Evolutionary conservation across 345 rosid genomes (phyloP), one percentile per base, ranked within the genome.

Genomic region (Salix dunnii): DNA sequence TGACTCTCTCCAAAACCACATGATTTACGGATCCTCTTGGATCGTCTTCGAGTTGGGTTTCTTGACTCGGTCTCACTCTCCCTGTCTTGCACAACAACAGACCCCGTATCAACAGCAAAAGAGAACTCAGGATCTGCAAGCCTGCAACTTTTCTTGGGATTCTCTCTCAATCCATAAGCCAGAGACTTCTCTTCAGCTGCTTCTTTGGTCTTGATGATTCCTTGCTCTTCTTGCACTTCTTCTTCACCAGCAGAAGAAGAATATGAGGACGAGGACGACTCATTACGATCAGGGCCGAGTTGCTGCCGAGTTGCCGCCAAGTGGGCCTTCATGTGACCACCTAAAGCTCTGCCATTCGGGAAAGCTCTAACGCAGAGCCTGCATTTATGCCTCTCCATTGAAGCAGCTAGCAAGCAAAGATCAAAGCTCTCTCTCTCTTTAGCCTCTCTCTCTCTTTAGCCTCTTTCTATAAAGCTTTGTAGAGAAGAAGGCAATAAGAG

Each of bases 91-190:
- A 79, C 82, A 17, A 78, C 76, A 30, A 68, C 43, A 3, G 72
- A 75, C 8, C 76, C 74, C 14, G 66, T 76, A 51, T 69, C 78
- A 5, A 64, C 61, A 28, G 73, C 63, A 4, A 74, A 77, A 42
- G 84, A 82, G 58, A 82, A 82, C 78, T 83, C 86, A 67, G 86
- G 86, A 83, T 83, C 83, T 74, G 74, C 81, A 21, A 83, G 36
- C 68, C 70, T 66, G 83, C 80, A 70, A 75, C 81, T 80, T 71
- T 42, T 83, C 74, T 69, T 77, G 18, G 86, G 86, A 72, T 83
- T 83, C 78, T 73, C 85, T 70, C 85, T 72, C 67, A 83, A 66
- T 58, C 77, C 81, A 43, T 80, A 83, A 67, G 30, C 77, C 69
- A 73, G 65, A 31, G 38, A 31, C 48, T 73, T 77, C 58, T 77